Evolutionary conservation across 2,329 filamentous ascomycete genomes (phyloP).

Genomic region (Colletotrichum liaoningense): DNA sequence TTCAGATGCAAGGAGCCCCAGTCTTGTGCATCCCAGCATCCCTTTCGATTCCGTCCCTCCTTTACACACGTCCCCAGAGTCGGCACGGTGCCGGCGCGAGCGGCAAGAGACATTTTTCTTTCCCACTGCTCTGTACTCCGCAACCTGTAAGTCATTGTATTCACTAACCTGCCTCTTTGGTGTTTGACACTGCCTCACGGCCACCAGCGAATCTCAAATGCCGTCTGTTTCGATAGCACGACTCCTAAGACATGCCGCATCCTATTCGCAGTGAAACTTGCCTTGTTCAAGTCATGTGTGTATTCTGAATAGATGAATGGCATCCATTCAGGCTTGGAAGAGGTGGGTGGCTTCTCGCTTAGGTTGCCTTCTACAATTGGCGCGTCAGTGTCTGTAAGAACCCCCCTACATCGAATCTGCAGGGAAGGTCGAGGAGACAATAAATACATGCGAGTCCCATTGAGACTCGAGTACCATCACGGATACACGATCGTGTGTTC

Average conservation of each 20-base stretch:
- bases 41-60: neutral
- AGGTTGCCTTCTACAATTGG: too few species aligned
- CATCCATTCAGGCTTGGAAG: neutral
- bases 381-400: too few species aligned
- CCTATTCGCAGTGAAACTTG: neutral
- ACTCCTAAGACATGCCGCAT: neutral
- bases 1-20: conserved; percentile 13
- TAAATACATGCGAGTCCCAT: too few species aligned
- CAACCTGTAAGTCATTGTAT: neutral
- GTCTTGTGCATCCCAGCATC: neutral
- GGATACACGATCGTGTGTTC: too few species aligned
- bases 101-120: neutral
- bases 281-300: neutral
- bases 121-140: neutral
- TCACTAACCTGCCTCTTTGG: neutral
- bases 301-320: neutral
- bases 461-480: too few species aligned
- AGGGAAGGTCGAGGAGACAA: too few species aligned
- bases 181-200: neutral
- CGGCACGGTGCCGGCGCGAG: conserved; percentile 24
- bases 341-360: neutral
- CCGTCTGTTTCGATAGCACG: neutral
- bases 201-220: neutral
- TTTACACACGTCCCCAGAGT: neutral
- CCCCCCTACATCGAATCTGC: too few species aligned